Base-by-base conservation (phyloP, 1,139 yeast species). In the Suhomyces atakaporum region DNA sequence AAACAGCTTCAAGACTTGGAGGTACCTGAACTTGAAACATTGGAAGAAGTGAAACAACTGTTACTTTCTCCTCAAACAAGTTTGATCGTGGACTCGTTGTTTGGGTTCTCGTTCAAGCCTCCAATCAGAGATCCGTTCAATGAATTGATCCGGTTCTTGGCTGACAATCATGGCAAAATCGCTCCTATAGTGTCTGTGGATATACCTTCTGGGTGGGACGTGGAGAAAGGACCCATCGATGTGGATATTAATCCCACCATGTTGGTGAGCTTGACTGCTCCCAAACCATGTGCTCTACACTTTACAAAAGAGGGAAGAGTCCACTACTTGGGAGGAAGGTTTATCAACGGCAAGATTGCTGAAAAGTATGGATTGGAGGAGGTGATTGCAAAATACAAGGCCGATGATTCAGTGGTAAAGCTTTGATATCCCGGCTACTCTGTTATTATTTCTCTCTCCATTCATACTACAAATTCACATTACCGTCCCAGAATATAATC, bases 121-220 rank as follows among this genome's bases (percentile, higher is more conserved):
- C 97, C 97, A 0, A 70, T 92, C 33, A 68, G 97, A 37, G 77
- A 76, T 23, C 96, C 97, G 0, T 92, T 87, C 56, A 78, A 75
- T 25, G 67, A 68, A 0, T 74, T 84, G 20, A 69, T 92, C 36
- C 51, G 58, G 3, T 62, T 66, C 25, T 63, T 90, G 51, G 44
- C 66, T 5, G 37, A 39, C 1, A 58, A 70, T 16, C 50, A 62
- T 3, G 36, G 48, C 4, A 49, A 58, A 7, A 56, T 69, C 7
- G 62, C 73, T 3, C 89, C 88, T 0, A 75, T 90, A 3, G 77
- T 87, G 0, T 79, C 95, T 0, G 86, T 92, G 1, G 98, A 92
- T 56, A 80, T 90, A 27, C 98, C 98, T 0, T 84, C 95, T 0
- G 96, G 97, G 0, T 92, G 98, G 98, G 94, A 89, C 55, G 97